Evolutionary conservation across 352 stramenopile genomes (phyloP), one percentile per base, ranked within the genome.

Genomic region (Globisporangium canariense): DNA sequence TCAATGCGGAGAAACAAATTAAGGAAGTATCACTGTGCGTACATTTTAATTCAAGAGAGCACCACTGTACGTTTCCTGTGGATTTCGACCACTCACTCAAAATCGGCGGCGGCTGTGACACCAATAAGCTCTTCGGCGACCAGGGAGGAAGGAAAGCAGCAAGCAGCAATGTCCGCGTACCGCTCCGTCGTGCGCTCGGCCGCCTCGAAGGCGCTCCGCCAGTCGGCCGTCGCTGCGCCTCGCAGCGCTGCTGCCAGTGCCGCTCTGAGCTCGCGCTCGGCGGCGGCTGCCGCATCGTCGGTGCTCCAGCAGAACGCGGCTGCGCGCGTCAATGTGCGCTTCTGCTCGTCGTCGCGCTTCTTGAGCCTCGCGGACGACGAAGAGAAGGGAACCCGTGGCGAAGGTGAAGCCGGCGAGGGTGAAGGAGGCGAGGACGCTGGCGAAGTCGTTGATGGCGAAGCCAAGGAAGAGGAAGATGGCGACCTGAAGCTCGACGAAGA

Each of bases 261-360:
- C 1, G 14, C 38, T 54, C 22, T 54, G 2, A 41, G 65, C 30
- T 30, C 69, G 11, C 47, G 47, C 16, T 30, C 41, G 60, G 30
- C 59, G 49, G 14, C 22, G 46, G 10, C 55, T 38, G 28, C 51
- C 22, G 50, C 22, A 65, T 28, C 45, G 36, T 59, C 51, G 28
- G 52, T 32, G 52, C 32, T 58, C 20, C 22, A 36, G 38, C 22
- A 36, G 38, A 47, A 28, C 52, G 52, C 41, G 18, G 43, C 40
- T 50, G 8, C 46, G 36, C 57, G 51, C 14, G 18, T 43, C 46
- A 53, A 69, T 25, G 56, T 71, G 60, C 75, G 75, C 47, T 36
- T 62, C 22, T 78, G 71, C 65, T 79, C 73, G 60, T 85, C 81
- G 66, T 94, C 85, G 65, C 83, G 86, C 25, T 94, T 94, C 69